These are phyloP conservation scores for Umbelopsis vinacea DNA, from an alignment of 192 early-diverging fungal genomes.

Conservation along the genomic window DNA sequence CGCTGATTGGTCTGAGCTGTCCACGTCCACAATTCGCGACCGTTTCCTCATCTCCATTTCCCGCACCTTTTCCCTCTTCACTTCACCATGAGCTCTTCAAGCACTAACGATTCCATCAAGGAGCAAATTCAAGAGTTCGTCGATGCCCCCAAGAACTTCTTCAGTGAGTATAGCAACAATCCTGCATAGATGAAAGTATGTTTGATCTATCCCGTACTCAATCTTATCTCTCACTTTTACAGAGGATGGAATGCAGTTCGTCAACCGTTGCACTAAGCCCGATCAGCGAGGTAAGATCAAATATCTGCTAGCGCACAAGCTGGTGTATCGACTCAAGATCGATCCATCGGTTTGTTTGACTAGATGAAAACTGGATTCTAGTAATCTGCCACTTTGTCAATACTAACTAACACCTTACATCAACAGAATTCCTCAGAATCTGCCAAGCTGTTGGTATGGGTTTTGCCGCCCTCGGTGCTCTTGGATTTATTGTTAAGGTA, in stretches of 20 bases:
- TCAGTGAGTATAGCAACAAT: slow-evolving; percentile 38
- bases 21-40: slow-evolving; percentile 20
- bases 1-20: slow-evolving; percentile 22
- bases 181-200: too few relatives aligned
- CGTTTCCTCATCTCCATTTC: slow-evolving; percentile 3
- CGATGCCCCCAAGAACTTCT: slow-evolving; percentile 89
- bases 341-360: not conserved
- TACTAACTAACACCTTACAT: not conserved
- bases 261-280: slow-evolving; percentile 98
- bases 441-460: slow-evolving; percentile 93
- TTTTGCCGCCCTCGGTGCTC: slow-evolving; percentile 94
- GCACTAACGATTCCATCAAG: slow-evolving; percentile 51
- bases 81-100: slow-evolving; percentile 36
- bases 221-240: not conserved
- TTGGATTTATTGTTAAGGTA: slow-evolving; percentile 96
- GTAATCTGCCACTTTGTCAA: not conserved
- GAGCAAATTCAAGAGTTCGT: slow-evolving; percentile 64
- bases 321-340: not conserved
- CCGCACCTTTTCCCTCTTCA: slow-evolving; percentile 14
- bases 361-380: not conserved
- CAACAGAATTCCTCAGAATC: slow-evolving; percentile 91
- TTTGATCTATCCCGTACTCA: not conserved
- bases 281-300: slow-evolving; percentile 78
- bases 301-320: not conserved
- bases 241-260: slow-evolving; percentile 87